phyloP scores from a whole-genome alignment of 768 basidiomycete species.

The Calocera viscosa region DNA sequence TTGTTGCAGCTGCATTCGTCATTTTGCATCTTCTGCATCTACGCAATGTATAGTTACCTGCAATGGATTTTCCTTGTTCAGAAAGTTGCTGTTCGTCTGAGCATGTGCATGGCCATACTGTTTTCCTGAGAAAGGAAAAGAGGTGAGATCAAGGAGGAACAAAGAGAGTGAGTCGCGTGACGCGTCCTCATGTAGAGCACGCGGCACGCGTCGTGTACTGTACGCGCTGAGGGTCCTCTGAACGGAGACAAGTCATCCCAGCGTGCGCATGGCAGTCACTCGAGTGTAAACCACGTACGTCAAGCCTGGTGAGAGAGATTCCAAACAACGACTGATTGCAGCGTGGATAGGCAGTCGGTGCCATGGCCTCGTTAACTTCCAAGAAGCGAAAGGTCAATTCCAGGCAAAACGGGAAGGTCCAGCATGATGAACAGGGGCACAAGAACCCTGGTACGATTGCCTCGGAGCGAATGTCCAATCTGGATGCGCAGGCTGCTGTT shows the following conservation, averaged over 20 bases:
- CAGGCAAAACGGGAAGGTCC: neutral
- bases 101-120: neutral
- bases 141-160: neutral
- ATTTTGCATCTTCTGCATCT: neutral
- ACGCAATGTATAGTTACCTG: conserved; percentile 5
- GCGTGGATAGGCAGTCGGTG: neutral
- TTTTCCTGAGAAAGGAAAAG: neutral
- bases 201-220: too few relatives aligned
- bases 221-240: too few relatives aligned
- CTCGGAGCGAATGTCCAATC: neutral
- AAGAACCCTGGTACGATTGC: neutral
- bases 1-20: conserved; percentile 2
- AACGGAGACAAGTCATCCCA: too few relatives aligned
- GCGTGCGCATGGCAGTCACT: neutral
- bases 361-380: neutral
- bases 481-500: neutral
- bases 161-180: too few relatives aligned
- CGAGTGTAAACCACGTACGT: neutral
- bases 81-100: neutral
- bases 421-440: neutral
- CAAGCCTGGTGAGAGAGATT: neutral
- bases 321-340: neutral
- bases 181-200: too few relatives aligned
- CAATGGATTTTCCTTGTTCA: conserved; percentile 3
- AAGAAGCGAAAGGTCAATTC: neutral